Evolutionary conservation across 352 stramenopile species (phyloP), one percentile per base, ranked within the genome.

Genomic region (Pilasporangium apinafurcum): DNA sequence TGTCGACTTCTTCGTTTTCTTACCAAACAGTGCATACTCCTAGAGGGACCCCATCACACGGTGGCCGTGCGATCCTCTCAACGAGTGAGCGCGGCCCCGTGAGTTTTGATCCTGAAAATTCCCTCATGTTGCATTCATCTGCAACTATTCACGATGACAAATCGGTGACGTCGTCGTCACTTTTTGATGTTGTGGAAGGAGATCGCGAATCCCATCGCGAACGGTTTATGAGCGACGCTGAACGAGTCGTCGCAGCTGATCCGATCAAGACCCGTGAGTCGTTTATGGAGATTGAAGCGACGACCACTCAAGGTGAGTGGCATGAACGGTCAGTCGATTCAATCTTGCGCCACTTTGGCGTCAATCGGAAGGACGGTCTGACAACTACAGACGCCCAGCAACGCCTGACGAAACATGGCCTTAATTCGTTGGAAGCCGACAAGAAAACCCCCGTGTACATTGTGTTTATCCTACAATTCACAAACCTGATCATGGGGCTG

Each of bases 381-480:
- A 51, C 64, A 3, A 46, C 29, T 8, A 53, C 68, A 0, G 48
- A 55, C 9, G 77, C 67, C 1, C 7, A 22, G 13, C 45, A 62
- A 48, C 59, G 73, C 22, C 63, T 86, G 25, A 46, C 48, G 8
- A 5, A 59, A 25, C 48, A 82, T 33, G 74, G 71, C 6, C 51
- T 48, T 5, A 87, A 87, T 36, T 53, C 57, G 33, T 45, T 87
- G 1, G 59, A 80, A 44, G 57, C 62, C n/a, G 68, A 78, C 22
- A 78, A 70, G 52, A 77, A 75, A 48, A 61, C 59, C 1, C 68
- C 73, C 1, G 35, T 85, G 22, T 53, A 67, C 37, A 46, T 84
- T 40, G 73, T 85, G 32, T 89, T 89, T 53, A 38, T 86, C 36
- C 46, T 89, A 36, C 77, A 89, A 54, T 86, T 85, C 53, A 75